phyloP scores from a whole-genome alignment of 208 protist species.

The Trypanosoma conorhini region DNA sequence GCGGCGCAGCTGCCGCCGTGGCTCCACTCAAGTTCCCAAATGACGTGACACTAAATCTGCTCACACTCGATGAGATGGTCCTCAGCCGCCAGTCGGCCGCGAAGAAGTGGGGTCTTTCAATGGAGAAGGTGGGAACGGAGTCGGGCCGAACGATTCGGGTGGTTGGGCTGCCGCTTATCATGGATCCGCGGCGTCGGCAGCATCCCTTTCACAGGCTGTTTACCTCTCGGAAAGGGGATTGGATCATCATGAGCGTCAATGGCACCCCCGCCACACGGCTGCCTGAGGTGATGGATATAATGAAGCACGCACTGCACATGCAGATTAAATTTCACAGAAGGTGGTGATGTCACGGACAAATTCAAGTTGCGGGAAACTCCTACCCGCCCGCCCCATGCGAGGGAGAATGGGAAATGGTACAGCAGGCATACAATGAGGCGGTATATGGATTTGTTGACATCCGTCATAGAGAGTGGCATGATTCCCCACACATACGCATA shows the following conservation, averaged over 20 bases:
- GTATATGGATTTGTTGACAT: not conserved
- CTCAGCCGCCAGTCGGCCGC: slow-evolving; percentile 6
- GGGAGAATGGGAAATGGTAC: not conserved
- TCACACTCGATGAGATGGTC: slow-evolving; percentile 29
- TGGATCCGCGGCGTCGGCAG: slow-evolving; percentile 1
- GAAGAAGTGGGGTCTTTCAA: slow-evolving; percentile 21
- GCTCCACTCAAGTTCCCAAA: slow-evolving; percentile 16
- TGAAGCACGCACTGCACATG: slow-evolving; percentile 27
- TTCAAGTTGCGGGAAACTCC: not conserved
- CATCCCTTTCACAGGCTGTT: slow-evolving; percentile 29
- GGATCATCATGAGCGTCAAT: slow-evolving; percentile 24
- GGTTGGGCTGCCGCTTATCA: slow-evolving; percentile 5
- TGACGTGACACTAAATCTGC: slow-evolving; percentile 24
- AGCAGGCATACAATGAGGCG: not conserved
- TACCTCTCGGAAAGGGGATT: slow-evolving; percentile 8
- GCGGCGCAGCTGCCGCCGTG: not conserved
- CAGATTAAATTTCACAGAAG: slow-evolving; percentile 26
- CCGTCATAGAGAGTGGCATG: not conserved
- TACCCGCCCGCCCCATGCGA: not conserved
- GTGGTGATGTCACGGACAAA: not conserved
- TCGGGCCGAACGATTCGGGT: slow-evolving; percentile 7
- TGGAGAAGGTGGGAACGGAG: slow-evolving; percentile 6
- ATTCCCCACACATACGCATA: not conserved
- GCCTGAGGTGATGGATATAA: slow-evolving; percentile 26
- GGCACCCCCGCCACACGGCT: slow-evolving; percentile 13